Evolutionary conservation across 352 stramenopile genomes (phyloP).

Genomic region (Lagenidium sp.): DNA sequence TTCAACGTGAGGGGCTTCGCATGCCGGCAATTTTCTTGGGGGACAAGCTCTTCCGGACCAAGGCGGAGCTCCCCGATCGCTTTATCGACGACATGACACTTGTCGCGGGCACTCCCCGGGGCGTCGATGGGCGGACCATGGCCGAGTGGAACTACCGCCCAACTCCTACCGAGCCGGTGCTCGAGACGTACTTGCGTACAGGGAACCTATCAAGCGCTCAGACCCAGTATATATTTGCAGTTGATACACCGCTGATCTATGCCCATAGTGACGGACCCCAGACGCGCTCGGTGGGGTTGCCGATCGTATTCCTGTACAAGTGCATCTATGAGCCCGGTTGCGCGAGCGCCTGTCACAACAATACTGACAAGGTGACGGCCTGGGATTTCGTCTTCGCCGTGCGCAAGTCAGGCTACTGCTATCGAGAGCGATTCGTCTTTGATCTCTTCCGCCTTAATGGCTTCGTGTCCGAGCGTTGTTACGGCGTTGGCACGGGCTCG

Average conservation of each 20-base stretch:
- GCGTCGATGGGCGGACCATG: neutral
- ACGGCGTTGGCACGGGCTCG: conserved; percentile 3
- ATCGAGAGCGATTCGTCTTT: neutral
- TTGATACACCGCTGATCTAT: neutral
- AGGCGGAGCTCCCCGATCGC: neutral
- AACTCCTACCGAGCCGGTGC: neutral
- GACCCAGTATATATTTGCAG: neutral
- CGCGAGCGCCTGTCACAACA: conserved; percentile 1
- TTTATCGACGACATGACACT: conserved; percentile 3
- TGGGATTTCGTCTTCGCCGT: conserved; percentile 1
- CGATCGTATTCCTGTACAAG: conserved; percentile 1
- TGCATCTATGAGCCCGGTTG: conserved; percentile 4
- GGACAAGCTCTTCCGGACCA: conserved; percentile 1
- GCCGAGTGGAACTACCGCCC: conserved; percentile 2
- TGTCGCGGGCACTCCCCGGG: neutral
- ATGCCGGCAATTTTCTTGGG: neutral
- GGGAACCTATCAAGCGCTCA: neutral
- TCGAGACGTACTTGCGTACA: neutral
- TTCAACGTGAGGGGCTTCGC: neutral
- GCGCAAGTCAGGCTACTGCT: neutral
- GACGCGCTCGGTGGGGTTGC: neutral
- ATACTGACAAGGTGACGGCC: neutral
- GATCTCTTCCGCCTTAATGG: neutral
- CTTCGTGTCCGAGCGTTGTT: conserved; percentile 1
- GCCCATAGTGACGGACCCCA: neutral